Evolutionary conservation across 305 asterid genomes (phyloP), one percentile per base, ranked within the genome.

Genomic region (Ilex paraguariensis): DNA sequence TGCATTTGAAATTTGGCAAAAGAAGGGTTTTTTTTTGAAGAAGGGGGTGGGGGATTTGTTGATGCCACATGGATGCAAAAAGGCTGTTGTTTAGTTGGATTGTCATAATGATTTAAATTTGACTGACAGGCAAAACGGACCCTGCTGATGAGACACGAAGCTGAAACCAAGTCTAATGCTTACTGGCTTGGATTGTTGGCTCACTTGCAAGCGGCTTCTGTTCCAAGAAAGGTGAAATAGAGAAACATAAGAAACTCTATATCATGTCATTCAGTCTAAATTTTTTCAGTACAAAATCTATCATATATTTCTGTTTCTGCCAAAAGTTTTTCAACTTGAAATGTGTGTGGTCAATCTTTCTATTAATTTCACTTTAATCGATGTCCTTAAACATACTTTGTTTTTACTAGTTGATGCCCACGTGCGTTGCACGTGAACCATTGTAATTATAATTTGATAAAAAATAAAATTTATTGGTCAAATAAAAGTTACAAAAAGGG

Each of bases 171-270:
- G 80, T 93, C 97, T 69, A 93, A 93, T 75, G 87, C 90, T 5
- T 93, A 90, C 79, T 93, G 96, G 99, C 86, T 93, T 72, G 97
- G 97, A 53, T 69, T 93, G 85, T 82, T 93, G 83, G 82, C 99
- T 66, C 99, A 90, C 71, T 74, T 90, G 80, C 99, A 90, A 79
- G 87, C 96, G 28, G 51, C 81, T 70, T 90, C 94, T 61, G 96
- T 93, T 67, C 92, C 95, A 62, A 76, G 86, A 69, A 93, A 93
- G 97, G 99, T 93, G 73, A 67, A 58, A 13, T 21, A 48, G 17
- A 36, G 57, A 31, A 5, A 60, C 15, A 10, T 11, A 13, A 10
- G 4, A 10, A 46, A 0, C 15, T 46, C 15, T 46, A 10, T 46
- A 46, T 46, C 15, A 3, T 13, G 15, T 10, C 28, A 21, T 21